These are phyloP conservation scores for Malus hybrid DNA, from an alignment of 331 rosid genomes.

Conservation along the genomic window DNA sequence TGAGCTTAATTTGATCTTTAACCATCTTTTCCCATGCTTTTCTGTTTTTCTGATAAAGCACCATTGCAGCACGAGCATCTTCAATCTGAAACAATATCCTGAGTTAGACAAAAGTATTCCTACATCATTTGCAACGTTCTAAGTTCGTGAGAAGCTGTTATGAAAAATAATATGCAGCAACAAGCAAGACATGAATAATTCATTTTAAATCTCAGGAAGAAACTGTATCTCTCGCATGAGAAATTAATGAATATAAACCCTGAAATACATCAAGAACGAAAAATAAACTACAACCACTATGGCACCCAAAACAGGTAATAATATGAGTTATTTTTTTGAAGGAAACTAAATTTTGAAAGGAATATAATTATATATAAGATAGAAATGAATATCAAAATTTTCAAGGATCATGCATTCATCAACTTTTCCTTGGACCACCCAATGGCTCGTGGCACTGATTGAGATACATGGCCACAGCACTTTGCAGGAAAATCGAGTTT, in stretches of 20 bases:
- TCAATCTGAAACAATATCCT: constrained; percentile 45
- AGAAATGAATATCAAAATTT: too few relatives aligned
- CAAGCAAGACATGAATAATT: neutral
- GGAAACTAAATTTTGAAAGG: neutral
- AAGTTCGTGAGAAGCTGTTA: neutral
- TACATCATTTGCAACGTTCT: neutral
- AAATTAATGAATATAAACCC: too few relatives aligned
- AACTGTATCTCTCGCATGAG: too few relatives aligned
- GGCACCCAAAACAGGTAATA: neutral
- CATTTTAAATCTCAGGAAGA: neutral
- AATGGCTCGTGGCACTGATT: neutral
- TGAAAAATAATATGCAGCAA: neutral
- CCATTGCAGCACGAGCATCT: constrained; percentile 91
- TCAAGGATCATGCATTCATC: too few relatives aligned
- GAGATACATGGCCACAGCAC: neutral
- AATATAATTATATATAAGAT: too few relatives aligned
- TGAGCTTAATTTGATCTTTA: constrained; percentile 47
- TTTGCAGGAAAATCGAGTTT: neutral
- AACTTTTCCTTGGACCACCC: too few relatives aligned
- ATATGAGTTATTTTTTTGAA: neutral
- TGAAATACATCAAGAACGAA: too few relatives aligned
- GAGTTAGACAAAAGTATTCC: neutral
- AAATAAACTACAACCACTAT: neutral
- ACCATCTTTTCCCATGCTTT: constrained; percentile 68
- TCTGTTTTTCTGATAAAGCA: constrained; percentile 74